phyloP scores from a whole-genome alignment of 768 basidiomycete genomes.

The Lactarius hatsudake region DNA sequence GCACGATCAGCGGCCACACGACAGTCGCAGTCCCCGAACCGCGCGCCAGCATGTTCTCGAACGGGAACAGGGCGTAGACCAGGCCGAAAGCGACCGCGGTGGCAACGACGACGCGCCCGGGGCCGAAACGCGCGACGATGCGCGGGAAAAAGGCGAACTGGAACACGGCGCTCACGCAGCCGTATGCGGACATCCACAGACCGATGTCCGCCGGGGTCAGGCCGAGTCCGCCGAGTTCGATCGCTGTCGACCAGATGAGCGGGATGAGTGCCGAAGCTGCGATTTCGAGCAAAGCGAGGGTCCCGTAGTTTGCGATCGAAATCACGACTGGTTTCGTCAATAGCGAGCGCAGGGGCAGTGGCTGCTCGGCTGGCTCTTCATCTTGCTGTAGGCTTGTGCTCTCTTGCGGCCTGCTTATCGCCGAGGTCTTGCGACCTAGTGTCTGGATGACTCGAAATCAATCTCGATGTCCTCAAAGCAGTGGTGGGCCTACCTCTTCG shows the following conservation, averaged over 20 bases:
- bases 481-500: not conserved
- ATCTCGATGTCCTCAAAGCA: not conserved
- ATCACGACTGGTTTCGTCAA: not conserved
- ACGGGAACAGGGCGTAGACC: constrained; percentile 30
- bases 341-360: not conserved
- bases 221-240: not conserved
- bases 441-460: not conserved
- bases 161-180: not conserved
- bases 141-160: not conserved
- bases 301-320: not conserved
- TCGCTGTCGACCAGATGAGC: not conserved
- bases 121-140: not conserved
- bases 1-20: not conserved
- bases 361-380: not conserved
- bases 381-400: not conserved
- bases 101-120: not conserved
- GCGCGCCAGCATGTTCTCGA: constrained; percentile 5
- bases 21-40: not conserved
- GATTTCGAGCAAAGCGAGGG: not conserved
- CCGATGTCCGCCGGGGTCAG: not conserved
- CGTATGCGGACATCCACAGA: not conserved
- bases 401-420: not conserved
- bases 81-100: not conserved
- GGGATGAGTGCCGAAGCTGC: not conserved
- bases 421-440: not conserved